Percentiles rank a stretch among this genome's conserved stretches.
Conservation (phyloP, 2,329 filamentous ascomycete species). For the Penicillium sp. region DNA sequence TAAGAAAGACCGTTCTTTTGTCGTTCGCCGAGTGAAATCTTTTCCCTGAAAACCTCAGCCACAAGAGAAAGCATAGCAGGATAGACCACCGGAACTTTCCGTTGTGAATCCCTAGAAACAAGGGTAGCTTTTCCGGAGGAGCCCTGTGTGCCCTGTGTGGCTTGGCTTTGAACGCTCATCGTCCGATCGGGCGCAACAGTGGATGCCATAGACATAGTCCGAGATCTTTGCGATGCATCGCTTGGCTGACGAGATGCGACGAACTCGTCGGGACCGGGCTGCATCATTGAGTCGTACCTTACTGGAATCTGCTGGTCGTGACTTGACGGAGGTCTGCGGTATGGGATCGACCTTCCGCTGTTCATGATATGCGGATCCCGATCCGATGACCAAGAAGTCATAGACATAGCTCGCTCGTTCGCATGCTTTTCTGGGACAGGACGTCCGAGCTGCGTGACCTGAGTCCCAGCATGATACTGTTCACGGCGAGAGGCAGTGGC, state of each 20-base stretch:
- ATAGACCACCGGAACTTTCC: slow-evolving; percentile 75
- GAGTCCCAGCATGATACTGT: slow-evolving; percentile 55
- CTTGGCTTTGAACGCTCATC: slow-evolving; percentile 49
- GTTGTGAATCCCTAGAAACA: slow-evolving; percentile 54
- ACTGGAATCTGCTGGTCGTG: slow-evolving; percentile 26
- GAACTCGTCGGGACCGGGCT: slow-evolving; percentile 33
- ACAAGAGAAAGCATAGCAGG: slow-evolving; percentile 89
- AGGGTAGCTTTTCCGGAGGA: slow-evolving; percentile 45
- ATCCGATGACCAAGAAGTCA: slow-evolving; percentile 74
- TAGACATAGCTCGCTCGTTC: slow-evolving; percentile 91
- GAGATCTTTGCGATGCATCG: slow-evolving; percentile 38
- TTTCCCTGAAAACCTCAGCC: slow-evolving; percentile 80
- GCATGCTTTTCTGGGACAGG: slow-evolving; percentile 85
- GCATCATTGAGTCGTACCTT: slow-evolving; percentile 37
- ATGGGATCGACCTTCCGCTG: slow-evolving; percentile 73
- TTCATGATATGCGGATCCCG: slow-evolving; percentile 79
- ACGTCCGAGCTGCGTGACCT: slow-evolving; percentile 84
- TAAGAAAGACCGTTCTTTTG: slow-evolving; percentile 96
- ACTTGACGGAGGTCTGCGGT: slow-evolving; percentile 55
- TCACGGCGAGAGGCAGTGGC: slow-evolving; percentile 71
- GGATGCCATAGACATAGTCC: slow-evolving; percentile 90
- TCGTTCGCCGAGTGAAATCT: slow-evolving; percentile 74
- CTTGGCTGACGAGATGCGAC: slow-evolving; percentile 35
- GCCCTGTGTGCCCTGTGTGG: slow-evolving; percentile 46
- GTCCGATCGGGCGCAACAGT: slow-evolving; percentile 49